Evolutionary conservation across 805 yeast genomes (phyloP).

Genomic region (Kockiozyma suomiensis): DNA sequence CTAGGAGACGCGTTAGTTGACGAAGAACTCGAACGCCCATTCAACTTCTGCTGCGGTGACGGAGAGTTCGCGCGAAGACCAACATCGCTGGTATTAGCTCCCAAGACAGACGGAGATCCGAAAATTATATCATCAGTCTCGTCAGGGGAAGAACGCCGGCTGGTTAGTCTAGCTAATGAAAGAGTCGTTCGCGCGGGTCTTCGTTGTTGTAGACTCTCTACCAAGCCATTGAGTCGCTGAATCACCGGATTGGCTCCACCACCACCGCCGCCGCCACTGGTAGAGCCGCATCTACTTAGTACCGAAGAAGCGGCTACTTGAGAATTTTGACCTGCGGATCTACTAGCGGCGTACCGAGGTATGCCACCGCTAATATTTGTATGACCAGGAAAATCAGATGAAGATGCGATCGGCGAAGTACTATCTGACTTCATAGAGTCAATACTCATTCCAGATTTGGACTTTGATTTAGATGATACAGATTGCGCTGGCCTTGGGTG

Average conservation of each 20-base stretch:
- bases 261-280: neutral
- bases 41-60: neutral
- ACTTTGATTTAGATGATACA: too few relatives aligned
- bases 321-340: neutral
- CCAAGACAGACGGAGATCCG: neutral
- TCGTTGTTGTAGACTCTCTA: conserved; percentile 10
- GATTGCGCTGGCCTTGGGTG: too few relatives aligned
- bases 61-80: neutral
- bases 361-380: neutral
- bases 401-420: too few relatives aligned
- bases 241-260: neutral
- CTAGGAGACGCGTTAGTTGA: neutral
- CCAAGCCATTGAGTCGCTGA: neutral
- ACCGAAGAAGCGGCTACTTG: neutral
- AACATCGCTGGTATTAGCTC: neutral
- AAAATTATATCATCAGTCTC: neutral
- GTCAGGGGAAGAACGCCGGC: neutral
- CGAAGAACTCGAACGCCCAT: neutral
- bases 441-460: too few relatives aligned
- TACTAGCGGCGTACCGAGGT: too few relatives aligned
- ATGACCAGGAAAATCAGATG: too few relatives aligned
- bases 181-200: conserved; percentile 11
- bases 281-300: neutral
- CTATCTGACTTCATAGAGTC: too few relatives aligned
- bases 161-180: conserved; percentile 1